phyloP scores from a whole-genome alignment of 345 rosid genomes.

The Murraya koenigii region DNA sequence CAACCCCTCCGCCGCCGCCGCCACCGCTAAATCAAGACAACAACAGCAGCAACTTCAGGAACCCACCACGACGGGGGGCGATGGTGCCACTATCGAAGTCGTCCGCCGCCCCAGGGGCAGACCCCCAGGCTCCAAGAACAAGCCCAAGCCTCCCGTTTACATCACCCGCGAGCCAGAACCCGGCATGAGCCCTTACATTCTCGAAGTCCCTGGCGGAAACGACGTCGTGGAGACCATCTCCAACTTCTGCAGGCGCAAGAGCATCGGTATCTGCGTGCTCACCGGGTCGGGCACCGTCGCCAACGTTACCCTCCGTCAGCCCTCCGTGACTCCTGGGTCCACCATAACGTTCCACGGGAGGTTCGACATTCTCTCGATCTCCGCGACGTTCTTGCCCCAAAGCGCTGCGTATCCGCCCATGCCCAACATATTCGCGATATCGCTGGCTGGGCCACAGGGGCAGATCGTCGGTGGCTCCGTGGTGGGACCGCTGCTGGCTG shows the following conservation, averaged over 20 bases:
- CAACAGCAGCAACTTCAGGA: neutral
- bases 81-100: conserved; percentile 70
- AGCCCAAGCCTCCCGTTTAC: conserved; percentile 67
- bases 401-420: conserved; percentile 40
- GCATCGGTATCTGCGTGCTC: conserved; percentile 61
- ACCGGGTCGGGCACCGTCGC: conserved; percentile 85
- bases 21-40: conserved; percentile 1
- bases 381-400: conserved; percentile 72
- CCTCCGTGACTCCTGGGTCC: conserved; percentile 69
- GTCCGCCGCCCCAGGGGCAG: conserved; percentile 83
- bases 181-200: conserved; percentile 81
- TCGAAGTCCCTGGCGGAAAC: conserved; percentile 73
- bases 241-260: conserved; percentile 65
- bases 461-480: conserved; percentile 91
- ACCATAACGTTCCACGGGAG: conserved; percentile 83
- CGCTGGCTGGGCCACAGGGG: conserved; percentile 90
- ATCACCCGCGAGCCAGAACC: conserved; percentile 68
- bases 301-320: conserved; percentile 86
- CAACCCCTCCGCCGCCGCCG: conserved; percentile 13
- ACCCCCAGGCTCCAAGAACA: conserved; percentile 89
- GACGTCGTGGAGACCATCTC: conserved; percentile 65
- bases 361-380: conserved; percentile 81
- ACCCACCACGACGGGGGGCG: conserved; percentile 22
- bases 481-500: conserved; percentile 68
- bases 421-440: conserved; percentile 57